These are phyloP conservation scores for Stramenopiles sp. DNA, from an alignment of 352 stramenopile genomes.

Conservation along the genomic window DNA sequence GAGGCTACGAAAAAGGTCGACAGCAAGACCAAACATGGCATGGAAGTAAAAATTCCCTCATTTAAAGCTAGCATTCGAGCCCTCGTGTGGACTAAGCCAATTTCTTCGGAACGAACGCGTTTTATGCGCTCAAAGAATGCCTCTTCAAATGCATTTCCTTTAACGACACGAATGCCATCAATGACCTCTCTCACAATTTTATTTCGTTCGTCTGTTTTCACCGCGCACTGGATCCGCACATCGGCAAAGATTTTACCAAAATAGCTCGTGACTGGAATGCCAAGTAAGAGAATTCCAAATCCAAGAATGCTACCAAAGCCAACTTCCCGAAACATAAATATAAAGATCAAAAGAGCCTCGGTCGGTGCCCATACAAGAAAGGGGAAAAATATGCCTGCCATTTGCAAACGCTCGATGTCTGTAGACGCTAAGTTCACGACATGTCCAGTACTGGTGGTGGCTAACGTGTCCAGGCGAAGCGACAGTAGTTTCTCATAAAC, in stretches of 20 bases:
- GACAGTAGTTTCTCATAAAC: neutral
- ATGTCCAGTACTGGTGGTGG: constrained; percentile 14
- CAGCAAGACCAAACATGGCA: neutral
- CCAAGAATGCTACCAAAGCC: neutral
- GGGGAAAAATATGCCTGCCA: constrained; percentile 17
- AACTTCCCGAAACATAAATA: neutral
- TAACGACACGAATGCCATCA: constrained; percentile 68
- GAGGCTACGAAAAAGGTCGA: neutral
- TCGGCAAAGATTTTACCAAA: neutral
- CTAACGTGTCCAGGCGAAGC: neutral
- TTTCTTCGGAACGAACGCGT: constrained; percentile 24
- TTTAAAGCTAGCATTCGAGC: neutral
- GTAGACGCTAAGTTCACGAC: constrained; percentile 23
- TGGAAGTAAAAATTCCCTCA: neutral
- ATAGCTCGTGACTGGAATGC: neutral
- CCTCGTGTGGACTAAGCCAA: neutral
- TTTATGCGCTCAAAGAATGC: constrained; percentile 51
- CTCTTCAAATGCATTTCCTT: constrained; percentile 75
- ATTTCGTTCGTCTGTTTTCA: neutral
- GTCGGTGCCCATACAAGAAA: constrained; percentile 15
- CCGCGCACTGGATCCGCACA: neutral
- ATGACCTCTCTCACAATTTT: constrained; percentile 36
- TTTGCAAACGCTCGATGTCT: constrained; percentile 24
- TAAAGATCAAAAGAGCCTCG: neutral
- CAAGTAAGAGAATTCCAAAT: neutral